Conservation (phyloP, 2,329 filamentous ascomycete species). For the Scedosporium boydii region DNA sequence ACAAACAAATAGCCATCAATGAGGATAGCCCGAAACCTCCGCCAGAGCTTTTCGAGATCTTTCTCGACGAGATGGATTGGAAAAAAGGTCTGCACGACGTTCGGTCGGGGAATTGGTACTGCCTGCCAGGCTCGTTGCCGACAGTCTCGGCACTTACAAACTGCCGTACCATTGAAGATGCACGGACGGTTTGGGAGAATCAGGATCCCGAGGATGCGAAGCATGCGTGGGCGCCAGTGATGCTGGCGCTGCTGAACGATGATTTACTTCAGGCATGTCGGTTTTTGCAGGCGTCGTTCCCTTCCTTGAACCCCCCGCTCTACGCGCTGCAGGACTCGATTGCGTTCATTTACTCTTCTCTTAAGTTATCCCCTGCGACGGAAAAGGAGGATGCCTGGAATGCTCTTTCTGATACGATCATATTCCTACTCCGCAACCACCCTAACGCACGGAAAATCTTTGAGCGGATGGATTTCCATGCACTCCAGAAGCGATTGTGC, state of each 20-base stretch:
- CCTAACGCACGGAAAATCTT: slow-evolving; percentile 20
- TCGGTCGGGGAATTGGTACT: neutral
- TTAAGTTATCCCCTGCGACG: neutral
- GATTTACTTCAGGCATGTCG: slow-evolving; percentile 5
- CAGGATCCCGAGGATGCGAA: slow-evolving; percentile 1
- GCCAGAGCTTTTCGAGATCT: neutral
- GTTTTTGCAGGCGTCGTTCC: slow-evolving; percentile 9
- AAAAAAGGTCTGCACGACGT: neutral
- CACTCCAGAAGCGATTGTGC: slow-evolving; percentile 12
- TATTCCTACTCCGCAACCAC: slow-evolving; percentile 4
- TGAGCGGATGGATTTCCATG: slow-evolving; percentile 18
- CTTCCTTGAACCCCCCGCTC: neutral
- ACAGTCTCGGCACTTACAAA: neutral
- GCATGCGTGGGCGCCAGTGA: neutral
- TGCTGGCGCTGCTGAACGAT: slow-evolving; percentile 1
- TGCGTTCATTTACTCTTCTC: neutral
- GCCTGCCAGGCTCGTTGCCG: neutral
- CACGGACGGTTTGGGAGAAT: neutral
- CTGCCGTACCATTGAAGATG: neutral
- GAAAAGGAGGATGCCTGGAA: slow-evolving; percentile 1
- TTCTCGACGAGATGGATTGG: neutral
- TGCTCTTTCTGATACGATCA: slow-evolving; percentile 17
- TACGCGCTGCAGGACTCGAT: neutral
- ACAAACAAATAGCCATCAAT: neutral
- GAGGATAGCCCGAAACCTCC: neutral